Base-by-base conservation (phyloP, 1,139 yeast genomes). In the Kodamaea fungicola region DNA sequence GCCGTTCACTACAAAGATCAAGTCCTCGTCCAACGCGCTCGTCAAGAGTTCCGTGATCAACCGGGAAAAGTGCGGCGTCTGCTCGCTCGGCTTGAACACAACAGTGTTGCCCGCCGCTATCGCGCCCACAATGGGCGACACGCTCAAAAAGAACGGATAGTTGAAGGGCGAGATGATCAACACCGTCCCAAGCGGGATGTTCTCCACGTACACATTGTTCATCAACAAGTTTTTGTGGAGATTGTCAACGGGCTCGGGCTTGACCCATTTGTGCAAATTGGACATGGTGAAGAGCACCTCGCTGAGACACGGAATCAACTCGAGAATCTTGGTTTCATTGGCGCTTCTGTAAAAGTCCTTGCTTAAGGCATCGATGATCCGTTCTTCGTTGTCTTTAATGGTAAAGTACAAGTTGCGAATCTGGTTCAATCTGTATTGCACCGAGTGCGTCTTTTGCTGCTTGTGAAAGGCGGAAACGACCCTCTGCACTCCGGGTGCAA, bases 61-160 rank as follows among this genome's bases (percentile, higher is more conserved):
- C 24, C 61, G 57, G 5, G 89, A 67, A 38, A 83, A 77, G 46
- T 74, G 64, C 1, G 95, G 92, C 2, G 84, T 77, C 42, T 74
- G 58, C 59, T 92, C 97, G 27, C 86, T 76, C 25, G 88, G 95
- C 58, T 90, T 90, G 52, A 85, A 65, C 19, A 86, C 79, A 22
- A 86, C 94, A 6, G 82, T 72, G 58, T 90, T 90, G 16, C 97
- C 97, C 13, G 84, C 89, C 2, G 96, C 89, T 50, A 92, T 66
- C 1, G 96, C 96, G 23, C 88, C 88, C 28, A 81, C 71, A 12
- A 90, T 54, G 0, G 97, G 89, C 10, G 77, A 68, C 21, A 89
- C 46, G 0, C 87, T 55, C 45, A 90, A 65, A 30, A 76, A 46
- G 37, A 86, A 59, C 1, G 98, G 98, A 58, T 83, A 92, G 62